Base-by-base conservation (phyloP, 441 rosid species). In the California macrophylla region DNA sequence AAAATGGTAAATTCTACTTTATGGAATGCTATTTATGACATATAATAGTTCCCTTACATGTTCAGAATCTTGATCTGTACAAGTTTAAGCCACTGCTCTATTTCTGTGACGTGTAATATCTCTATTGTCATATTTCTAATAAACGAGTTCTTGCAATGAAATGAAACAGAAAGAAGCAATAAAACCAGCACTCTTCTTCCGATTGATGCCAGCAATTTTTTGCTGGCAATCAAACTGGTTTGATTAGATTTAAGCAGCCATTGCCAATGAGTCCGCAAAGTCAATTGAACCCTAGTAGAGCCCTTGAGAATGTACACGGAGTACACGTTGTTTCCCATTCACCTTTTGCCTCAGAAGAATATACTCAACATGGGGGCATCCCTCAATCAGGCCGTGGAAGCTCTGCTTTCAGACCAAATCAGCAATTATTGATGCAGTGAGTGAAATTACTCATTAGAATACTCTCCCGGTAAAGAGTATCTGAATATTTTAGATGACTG, bases 221-320 rank as follows among this genome's bases (percentile, higher is more conserved):
- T 79, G 86, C 82, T 88, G 88, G 93, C 76, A 65, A 64, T 72
- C 12, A 69, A 29, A 72, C 63, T 18, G 45, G 30, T 69, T 36
- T 20, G 71, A 60, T 15, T 25, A 28, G n/a, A 50, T 75, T 45
- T 61, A 68, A 66, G 32, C 61, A 66, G 40, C n/a, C 70, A 66
- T 71, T 71, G 64, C 74, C 69, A 69, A 88, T 93, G 98, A 71
- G 84, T 77, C 82, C 77, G 26, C 79, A 79, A 78, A 77, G 74
- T 60, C 74, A 71, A 70, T 72, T 70, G 30, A 75, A 76, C 62
- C 34, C 84, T 21, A 80, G 89, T 70, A 89, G 78, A 67, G 82
- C 87, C 85, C 82, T 93, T 34, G 89, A 89, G 66, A 85, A 89
- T 76, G 78, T 91, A 40, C 93, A 80, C 71, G 95, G 97, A 21